These are phyloP conservation scores for Ilex asprella DNA, from an alignment of 257 asterid genomes.

Conservation along the genomic window DNA sequence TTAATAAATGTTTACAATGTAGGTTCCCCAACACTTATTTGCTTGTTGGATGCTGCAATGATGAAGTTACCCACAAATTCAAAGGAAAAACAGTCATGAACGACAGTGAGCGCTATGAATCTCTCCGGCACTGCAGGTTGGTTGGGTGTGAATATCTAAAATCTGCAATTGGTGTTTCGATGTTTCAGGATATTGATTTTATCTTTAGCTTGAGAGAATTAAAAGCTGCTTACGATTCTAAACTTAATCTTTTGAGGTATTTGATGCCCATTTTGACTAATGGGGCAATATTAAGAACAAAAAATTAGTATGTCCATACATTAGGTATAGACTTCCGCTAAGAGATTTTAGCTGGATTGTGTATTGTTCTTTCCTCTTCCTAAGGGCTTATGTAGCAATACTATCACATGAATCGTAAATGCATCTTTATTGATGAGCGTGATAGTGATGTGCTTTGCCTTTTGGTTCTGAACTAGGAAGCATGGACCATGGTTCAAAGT, in stretches of 20 bases:
- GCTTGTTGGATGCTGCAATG: slow-evolving; percentile 92
- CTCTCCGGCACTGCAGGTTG: slow-evolving; percentile 94
- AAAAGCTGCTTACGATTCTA: not conserved
- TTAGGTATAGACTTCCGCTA: too few relatives aligned
- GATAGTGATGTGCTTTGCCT: too few relatives aligned
- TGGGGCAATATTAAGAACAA: too few relatives aligned
- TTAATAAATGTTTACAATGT: slow-evolving; percentile 3
- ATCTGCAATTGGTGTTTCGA: not conserved
- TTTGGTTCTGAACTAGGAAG: too few relatives aligned
- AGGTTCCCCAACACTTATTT: slow-evolving; percentile 82
- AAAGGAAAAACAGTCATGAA: slow-evolving; percentile 98
- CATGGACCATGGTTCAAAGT: too few relatives aligned
- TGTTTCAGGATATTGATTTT: not conserved
- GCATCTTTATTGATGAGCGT: too few relatives aligned
- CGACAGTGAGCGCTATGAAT: slow-evolving; percentile 79
- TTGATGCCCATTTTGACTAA: not conserved
- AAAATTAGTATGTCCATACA: too few relatives aligned
- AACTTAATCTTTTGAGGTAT: not conserved
- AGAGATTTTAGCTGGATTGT: too few relatives aligned
- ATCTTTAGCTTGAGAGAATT: not conserved
- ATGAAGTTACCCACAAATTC: slow-evolving; percentile 74
- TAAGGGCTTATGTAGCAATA: too few relatives aligned
- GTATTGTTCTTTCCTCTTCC: too few relatives aligned
- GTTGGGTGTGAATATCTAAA: slow-evolving; percentile 12
- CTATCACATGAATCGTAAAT: not conserved